Conservation (phyloP, 2,329 filamentous ascomycete genomes). For the Tothia fuscella region DNA sequence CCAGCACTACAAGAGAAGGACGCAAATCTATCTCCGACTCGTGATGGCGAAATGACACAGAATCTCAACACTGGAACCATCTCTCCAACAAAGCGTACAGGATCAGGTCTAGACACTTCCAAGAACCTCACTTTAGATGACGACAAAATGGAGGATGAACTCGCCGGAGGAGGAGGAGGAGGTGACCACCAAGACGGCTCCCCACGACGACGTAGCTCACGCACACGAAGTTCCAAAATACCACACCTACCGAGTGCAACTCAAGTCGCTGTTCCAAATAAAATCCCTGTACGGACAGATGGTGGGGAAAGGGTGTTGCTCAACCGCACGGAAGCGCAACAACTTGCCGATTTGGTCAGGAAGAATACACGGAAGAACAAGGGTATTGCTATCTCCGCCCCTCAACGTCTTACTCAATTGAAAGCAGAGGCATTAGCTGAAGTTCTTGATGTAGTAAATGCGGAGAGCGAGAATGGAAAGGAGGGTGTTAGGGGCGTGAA, state of each 20-base stretch:
- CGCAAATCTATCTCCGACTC: slow-evolving; percentile 31
- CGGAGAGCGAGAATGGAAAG: slow-evolving; percentile 9
- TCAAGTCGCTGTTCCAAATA: slow-evolving; percentile 21
- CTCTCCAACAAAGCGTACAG: not conserved
- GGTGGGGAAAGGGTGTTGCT: slow-evolving; percentile 28
- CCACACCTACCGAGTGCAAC: slow-evolving; percentile 3
- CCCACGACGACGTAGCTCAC: slow-evolving; percentile 12
- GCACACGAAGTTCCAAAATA: slow-evolving; percentile 11
- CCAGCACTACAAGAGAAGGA: slow-evolving; percentile 35
- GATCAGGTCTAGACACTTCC: not conserved
- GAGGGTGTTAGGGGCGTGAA: slow-evolving; percentile 22
- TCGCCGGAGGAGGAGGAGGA: no score
- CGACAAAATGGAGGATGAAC: not conserved
- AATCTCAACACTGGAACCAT: not conserved
- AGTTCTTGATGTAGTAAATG: not conserved
- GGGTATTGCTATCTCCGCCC: slow-evolving; percentile 29
- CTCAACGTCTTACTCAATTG: slow-evolving; percentile 31
- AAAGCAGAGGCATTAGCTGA: slow-evolving; percentile 18
- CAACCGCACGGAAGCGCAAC: slow-evolving; percentile 37
- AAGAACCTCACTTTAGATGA: not conserved
- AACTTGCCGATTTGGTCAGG: slow-evolving; percentile 32
- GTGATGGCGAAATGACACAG: not conserved
- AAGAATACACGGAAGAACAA: slow-evolving; percentile 41
- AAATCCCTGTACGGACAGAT: slow-evolving; percentile 32
- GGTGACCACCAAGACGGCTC: not conserved